Percentiles rank a stretch among this genome's conserved stretches.
Evolutionary conservation across 2,329 filamentous ascomycete species (phyloP).

Genomic region (Ceratocystis colombiana): DNA sequence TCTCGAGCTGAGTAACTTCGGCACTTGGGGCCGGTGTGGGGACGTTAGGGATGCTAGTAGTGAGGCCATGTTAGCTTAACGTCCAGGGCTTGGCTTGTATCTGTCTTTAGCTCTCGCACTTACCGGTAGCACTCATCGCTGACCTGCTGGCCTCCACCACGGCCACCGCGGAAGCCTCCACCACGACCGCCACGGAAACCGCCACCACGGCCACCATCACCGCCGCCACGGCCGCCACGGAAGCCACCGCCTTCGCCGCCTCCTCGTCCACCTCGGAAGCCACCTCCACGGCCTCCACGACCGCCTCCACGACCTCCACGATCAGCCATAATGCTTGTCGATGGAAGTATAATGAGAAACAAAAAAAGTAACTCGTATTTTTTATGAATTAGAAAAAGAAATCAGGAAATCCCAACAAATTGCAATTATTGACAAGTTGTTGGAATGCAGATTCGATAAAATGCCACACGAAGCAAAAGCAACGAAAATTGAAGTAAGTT

Average conservation of each 20-base stretch:
- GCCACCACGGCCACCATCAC: slow-evolving; percentile 26
- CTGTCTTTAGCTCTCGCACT: background rate
- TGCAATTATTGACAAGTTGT: background rate
- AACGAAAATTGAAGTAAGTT: background rate
- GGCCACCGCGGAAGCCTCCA: slow-evolving; percentile 26
- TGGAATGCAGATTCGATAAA: background rate
- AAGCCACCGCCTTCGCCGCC: slow-evolving; percentile 28
- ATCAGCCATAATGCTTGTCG: slow-evolving; percentile 19
- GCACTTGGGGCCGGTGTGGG: slow-evolving; percentile 29
- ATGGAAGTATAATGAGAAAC: background rate
- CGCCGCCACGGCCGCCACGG: slow-evolving; percentile 26
- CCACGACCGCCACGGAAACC: slow-evolving; percentile 27
- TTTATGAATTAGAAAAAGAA: background rate
- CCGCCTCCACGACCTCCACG: slow-evolving; percentile 22
- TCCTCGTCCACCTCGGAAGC: slow-evolving; percentile 26
- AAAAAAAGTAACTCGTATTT: background rate
- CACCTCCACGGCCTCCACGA: slow-evolving; percentile 25
- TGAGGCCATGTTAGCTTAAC: slow-evolving; percentile 18
- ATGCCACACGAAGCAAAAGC: background rate
- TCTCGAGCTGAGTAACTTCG: slow-evolving; percentile 34
- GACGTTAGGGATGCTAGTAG: slow-evolving; percentile 19
- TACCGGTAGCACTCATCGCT: slow-evolving; percentile 27
- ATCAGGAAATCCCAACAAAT: background rate
- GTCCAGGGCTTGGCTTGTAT: background rate
- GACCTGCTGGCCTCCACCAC: slow-evolving; percentile 27